phyloP scores from a whole-genome alignment of 306 rosid species.

The Glycine latifolia region DNA sequence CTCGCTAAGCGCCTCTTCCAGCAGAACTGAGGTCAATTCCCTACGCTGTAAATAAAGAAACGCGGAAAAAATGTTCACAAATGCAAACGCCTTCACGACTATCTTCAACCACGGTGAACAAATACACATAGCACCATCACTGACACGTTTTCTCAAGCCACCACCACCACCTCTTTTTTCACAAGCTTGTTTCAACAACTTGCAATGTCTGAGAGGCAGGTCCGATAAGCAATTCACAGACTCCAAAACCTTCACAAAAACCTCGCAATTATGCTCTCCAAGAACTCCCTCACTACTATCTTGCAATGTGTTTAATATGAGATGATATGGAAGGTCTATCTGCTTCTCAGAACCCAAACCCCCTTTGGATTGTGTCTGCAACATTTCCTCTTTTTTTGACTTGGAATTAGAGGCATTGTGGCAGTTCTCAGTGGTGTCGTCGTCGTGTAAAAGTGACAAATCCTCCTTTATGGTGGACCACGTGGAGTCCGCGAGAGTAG shows the following conservation, averaged over 20 bases:
- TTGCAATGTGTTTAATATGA: constrained; percentile 55
- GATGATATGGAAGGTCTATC: constrained; percentile 65
- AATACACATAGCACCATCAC: constrained; percentile 57
- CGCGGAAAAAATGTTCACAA: constrained; percentile 69
- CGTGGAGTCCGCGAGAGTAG: constrained; percentile 63
- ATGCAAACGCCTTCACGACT: constrained; percentile 74
- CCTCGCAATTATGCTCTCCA: constrained; percentile 55
- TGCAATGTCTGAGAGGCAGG: constrained; percentile 67
- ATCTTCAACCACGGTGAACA: constrained; percentile 91
- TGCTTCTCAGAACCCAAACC: constrained; percentile 51
- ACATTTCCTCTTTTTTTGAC: constrained; percentile 27
- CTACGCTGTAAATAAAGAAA: constrained; percentile 62
- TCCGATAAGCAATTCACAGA: constrained; percentile 70
- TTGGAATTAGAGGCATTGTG: constrained; percentile 17
- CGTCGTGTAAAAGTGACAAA: constrained; percentile 60
- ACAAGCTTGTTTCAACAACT: constrained; percentile 57
- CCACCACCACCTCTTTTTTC: constrained; percentile 43
- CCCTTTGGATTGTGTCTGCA: constrained; percentile 29
- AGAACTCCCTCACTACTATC: constrained; percentile 35
- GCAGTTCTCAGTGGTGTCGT: background rate
- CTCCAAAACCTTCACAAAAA: constrained; percentile 64
- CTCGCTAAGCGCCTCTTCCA: constrained; percentile 67
- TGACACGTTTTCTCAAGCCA: background rate
- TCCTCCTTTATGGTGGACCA: constrained; percentile 85
- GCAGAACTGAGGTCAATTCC: constrained; percentile 41